Percentiles rank a stretch among this genome's conserved stretches.
Evolutionary conservation across 192 early-diverging fungal species (phyloP).

Genomic region (Backusella australiensis): DNA sequence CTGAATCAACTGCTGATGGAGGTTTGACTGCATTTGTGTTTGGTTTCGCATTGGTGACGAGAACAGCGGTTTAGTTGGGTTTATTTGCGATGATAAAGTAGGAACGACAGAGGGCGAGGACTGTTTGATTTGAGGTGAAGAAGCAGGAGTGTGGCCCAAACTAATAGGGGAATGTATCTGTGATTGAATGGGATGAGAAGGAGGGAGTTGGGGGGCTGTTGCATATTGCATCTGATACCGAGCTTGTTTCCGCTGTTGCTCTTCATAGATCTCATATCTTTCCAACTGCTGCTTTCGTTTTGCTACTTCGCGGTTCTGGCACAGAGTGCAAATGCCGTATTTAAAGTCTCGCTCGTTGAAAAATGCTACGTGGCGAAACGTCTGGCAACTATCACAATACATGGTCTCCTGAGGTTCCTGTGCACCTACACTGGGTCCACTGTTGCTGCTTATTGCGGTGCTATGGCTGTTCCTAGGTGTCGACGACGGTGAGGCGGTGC

Average conservation of each 20-base stretch:
- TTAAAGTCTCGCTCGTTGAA: conserved; percentile 14
- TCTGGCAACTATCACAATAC: conserved; percentile 19
- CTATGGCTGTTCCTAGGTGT: background rate
- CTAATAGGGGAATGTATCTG: conserved; percentile 18
- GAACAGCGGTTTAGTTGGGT: background rate
- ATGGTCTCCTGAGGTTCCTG: background rate
- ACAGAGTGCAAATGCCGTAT: conserved; percentile 11
- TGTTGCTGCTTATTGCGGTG: background rate
- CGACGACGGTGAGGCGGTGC: background rate
- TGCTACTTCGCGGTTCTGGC: conserved; percentile 7
- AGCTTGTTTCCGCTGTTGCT: conserved; percentile 14
- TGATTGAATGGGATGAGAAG: conserved; percentile 12
- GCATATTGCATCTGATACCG: conserved; percentile 16
- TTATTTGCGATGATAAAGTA: background rate
- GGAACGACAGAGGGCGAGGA: conserved; percentile 10
- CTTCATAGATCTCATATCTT: conserved; percentile 18
- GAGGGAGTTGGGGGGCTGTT: conserved; percentile 2
- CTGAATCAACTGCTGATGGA: background rate
- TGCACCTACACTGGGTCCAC: background rate
- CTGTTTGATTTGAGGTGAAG: conserved; percentile 19
- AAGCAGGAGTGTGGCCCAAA: conserved; percentile 6
- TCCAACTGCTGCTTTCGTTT: conserved; percentile 15
- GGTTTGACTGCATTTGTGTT: conserved; percentile 4
- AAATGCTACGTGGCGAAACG: conserved; percentile 1
- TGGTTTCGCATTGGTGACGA: conserved; percentile 4